These are phyloP conservation scores for Geotrichum phurueaensis DNA, from an alignment of 1,139 yeast genomes.

Conservation along the genomic window DNA sequence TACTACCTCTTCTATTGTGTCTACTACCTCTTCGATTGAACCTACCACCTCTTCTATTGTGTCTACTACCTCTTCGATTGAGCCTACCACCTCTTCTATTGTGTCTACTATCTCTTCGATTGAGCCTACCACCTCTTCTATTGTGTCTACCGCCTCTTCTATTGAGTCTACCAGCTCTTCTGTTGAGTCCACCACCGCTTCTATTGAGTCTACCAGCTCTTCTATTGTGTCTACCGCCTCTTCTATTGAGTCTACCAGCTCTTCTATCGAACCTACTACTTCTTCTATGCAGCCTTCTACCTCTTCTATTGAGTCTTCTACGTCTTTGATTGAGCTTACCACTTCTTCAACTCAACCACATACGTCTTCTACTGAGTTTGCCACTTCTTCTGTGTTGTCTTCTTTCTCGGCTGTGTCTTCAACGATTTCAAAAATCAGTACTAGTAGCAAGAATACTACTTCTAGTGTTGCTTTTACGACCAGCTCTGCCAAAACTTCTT, in stretches of 20 bases:
- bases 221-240: not conserved
- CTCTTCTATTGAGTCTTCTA: constrained; percentile 6
- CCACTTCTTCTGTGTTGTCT: not conserved
- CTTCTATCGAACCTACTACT: constrained; percentile 4
- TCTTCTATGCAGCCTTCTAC: constrained; percentile 6
- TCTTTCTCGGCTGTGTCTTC: not conserved
- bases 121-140: not conserved
- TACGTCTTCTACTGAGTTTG: not conserved
- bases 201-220: constrained; percentile 15
- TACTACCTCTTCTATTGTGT: constrained; percentile 14
- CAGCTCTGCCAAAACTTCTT: not conserved
- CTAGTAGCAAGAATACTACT: constrained; percentile 2
- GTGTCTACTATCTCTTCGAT: not conserved
- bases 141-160: not conserved
- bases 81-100: constrained; percentile 5
- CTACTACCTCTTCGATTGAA: constrained; percentile 3
- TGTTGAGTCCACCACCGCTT: not conserved
- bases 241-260: constrained; percentile 15
- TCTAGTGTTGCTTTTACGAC: constrained; percentile 1
- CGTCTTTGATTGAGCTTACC: constrained; percentile 6
- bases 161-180: not conserved
- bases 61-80: constrained; percentile 6
- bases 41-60: constrained; percentile 1
- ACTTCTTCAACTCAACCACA: constrained; percentile 7
- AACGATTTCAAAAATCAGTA: not conserved